Evolutionary conservation across 306 rosid genomes (phyloP), one percentile per base, ranked within the genome.

Genomic region (Fragaria ananassa): DNA sequence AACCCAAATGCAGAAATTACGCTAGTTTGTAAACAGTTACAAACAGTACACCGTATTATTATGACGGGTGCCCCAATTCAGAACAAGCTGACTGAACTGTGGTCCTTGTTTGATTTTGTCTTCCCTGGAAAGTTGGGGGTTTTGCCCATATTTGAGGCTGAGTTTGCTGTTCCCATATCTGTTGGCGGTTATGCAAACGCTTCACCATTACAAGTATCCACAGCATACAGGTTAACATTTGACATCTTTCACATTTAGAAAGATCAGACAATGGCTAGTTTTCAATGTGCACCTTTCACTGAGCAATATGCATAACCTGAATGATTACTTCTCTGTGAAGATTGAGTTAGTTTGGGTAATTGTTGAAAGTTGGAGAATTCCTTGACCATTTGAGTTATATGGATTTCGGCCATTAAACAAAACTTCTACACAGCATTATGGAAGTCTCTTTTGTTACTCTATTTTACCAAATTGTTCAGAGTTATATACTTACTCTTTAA

Each of bases 1-100:
- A 95, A 95, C 82, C 98, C 98, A 71, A 95, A 95, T 81, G 97
- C 98, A 79, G 98, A 92, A 83, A 60, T 92, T 53, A 95, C 98
- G 68, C 82, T 95, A 64, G 92, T 85, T 78, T 95, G 97, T 85
- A 95, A 95, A 78, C 98, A 95, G 91, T 87, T 95, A 25, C 97
- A 95, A 78, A 95, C 98, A 61, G 86, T 92, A 74, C 97, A 95
- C 79, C 98, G 97, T 54, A 83, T 95, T 76, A 90, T 95, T 82
- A 92, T 95, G 97, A 86, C 97, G n/a, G 98, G 98, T 76, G 86
- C 97, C 66, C 98, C 98, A 76, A 95, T 95, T 88, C 98, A 95
- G 92, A 95, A 95, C 87, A 92, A 89, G 82, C 83, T 95, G 89
- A 72, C 87, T 45, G 98, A 95, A 82, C 81, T 95, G 68, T 95